Base-by-base conservation (phyloP, 495 filamentous ascomycete genomes). In the Penicillium bovifimosum region DNA sequence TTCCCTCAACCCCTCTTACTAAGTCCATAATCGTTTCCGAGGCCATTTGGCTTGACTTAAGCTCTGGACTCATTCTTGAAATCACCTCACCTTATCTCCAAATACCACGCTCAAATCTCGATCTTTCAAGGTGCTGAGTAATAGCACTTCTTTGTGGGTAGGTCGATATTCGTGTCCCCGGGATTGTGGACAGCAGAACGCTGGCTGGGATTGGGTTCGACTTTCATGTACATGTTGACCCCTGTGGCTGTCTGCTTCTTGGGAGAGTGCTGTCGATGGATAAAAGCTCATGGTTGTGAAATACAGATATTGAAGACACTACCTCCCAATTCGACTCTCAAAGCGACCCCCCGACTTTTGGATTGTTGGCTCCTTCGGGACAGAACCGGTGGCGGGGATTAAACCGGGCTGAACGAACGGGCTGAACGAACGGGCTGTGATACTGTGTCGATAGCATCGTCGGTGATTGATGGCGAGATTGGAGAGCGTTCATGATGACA, bases 401-500 rank as follows among this genome's bases (percentile, higher is more conserved):
- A 43, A 55, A 48, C 2, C 20, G 50, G 44, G n/a, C n/a, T n/a
- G n/a, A n/a, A n/a, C n/a, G n/a, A n/a, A n/a, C n/a, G n/a, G 56
- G 32, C 8, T 52, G 42, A 55, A 26, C 39, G 38, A 47, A 52
- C 26, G 49, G 45, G 50, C 38, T 54, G 52, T 47, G 44, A 42
- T 32, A 49, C 58, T 40, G 47, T 54, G 54, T 53, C 34, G 43
- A 34, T 44, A 54, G 44, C 29, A 53, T 55, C 44, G 60, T 58
- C 57, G 60, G 67, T 64, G 64, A 66, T 55, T 62, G 63, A 67
- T 64, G 63, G 61, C 58, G 49, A 68, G 56, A 46, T 58, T 59
- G 58, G 49, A 57, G 52, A 64, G 55, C 61, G 46, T 63, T 63
- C 72, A 76, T 65, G 43, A 77, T 77, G 74, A 67, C 71, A 60